Evolutionary conservation across 768 basidiomycete species (phyloP).

Genomic region (Leccinum arenicola): DNA sequence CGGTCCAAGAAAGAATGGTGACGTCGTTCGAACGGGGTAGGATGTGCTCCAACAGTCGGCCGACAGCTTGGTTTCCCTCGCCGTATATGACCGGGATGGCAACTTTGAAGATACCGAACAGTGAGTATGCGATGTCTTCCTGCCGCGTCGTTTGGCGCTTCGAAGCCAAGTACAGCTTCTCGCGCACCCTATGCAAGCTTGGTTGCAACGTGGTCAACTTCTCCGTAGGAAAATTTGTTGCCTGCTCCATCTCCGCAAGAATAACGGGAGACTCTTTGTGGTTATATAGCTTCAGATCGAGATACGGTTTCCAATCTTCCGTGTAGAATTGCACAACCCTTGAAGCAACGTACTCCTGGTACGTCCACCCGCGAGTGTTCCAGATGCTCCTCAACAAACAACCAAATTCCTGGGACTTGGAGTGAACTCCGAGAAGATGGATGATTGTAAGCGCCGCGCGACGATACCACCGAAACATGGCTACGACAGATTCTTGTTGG

Average conservation of each 20-base stretch:
- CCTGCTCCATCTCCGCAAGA: background rate
- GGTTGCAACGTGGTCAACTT: background rate
- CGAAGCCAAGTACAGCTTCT: background rate
- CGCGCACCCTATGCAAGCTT: background rate
- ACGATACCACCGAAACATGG: background rate
- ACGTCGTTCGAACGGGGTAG: background rate
- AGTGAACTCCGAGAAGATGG: background rate
- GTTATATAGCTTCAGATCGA: background rate
- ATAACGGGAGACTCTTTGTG: background rate
- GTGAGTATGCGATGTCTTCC: background rate
- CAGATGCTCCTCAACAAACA: background rate
- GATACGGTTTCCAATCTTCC: background rate
- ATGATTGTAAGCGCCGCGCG: background rate
- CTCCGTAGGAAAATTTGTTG: background rate
- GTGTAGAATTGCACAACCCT: background rate
- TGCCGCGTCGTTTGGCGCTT: background rate
- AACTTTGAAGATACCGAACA: background rate
- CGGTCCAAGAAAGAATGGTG: background rate
- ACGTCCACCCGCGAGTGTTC: background rate
- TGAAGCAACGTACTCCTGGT: background rate
- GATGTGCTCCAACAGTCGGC: background rate
- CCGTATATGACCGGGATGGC: background rate
- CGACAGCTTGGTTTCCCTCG: background rate
- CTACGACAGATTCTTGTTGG: background rate
- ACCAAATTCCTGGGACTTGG: background rate